A percentile compares a stretch with the other conserved stretches of the same genome.
Conservation (phyloP, 2,329 filamentous ascomycete genomes). For the Fusarium torreyae region DNA sequence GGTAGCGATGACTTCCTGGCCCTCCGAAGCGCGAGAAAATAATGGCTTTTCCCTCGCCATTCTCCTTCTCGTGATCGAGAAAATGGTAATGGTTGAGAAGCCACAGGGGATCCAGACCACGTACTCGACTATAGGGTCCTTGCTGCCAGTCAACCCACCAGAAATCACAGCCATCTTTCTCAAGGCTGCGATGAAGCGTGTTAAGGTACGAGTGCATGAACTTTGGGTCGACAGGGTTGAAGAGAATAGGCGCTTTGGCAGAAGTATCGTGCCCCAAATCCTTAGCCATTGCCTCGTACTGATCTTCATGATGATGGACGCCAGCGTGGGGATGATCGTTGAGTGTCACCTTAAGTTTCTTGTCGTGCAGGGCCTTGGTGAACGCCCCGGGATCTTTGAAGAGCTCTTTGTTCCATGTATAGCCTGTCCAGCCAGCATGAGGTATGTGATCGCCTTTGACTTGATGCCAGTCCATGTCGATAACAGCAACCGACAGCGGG, state of each 20-base stretch:
- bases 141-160: slow-evolving; percentile 81
- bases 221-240: slow-evolving; percentile 67
- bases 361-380: slow-evolving; percentile 64
- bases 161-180: slow-evolving; percentile 71
- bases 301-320: slow-evolving; percentile 69
- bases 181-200: slow-evolving; percentile 69
- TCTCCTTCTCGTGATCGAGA: slow-evolving; percentile 61
- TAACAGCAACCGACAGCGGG: slow-evolving; percentile 71
- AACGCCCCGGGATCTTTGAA: slow-evolving; percentile 69
- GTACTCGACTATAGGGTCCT: slow-evolving; percentile 66
- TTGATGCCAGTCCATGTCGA: slow-evolving; percentile 79
- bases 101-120: slow-evolving; percentile 75
- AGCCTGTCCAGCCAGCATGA: slow-evolving; percentile 65
- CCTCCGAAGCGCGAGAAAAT: slow-evolving; percentile 75
- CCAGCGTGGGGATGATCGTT: slow-evolving; percentile 76
- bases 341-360: slow-evolving; percentile 68
- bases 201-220: slow-evolving; percentile 73
- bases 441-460: slow-evolving; percentile 63
- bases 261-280: slow-evolving; percentile 66
- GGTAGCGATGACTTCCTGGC: slow-evolving; percentile 74
- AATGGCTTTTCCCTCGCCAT: slow-evolving; percentile 58
- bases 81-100: slow-evolving; percentile 76
- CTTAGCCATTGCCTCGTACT: slow-evolving; percentile 68
- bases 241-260: slow-evolving; percentile 65
- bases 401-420: slow-evolving; percentile 71